Percentiles rank a stretch among this genome's conserved stretches.
These are phyloP conservation scores for Fibroporia radiculosa DNA, from an alignment of 768 basidiomycete species.

Conservation along the genomic window DNA sequence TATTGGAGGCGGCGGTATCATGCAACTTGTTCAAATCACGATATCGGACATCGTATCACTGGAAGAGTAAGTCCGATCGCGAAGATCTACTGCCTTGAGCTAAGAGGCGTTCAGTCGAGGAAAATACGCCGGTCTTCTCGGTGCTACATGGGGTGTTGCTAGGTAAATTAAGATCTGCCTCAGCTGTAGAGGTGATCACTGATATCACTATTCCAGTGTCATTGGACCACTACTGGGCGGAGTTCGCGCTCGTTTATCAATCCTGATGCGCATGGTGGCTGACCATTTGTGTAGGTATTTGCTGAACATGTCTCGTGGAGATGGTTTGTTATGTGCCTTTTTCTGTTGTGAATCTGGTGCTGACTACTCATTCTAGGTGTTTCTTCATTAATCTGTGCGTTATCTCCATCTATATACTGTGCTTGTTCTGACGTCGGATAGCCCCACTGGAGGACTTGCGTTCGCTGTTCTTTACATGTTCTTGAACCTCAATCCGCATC, in stretches of 20 bases:
- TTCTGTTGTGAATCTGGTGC: background rate
- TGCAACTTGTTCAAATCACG: conserved; percentile 71
- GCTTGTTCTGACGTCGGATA: conserved; percentile 19
- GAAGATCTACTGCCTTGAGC: too few relatives aligned
- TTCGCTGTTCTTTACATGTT: conserved; percentile 58
- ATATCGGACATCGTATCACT: conserved; percentile 80
- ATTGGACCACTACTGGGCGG: conserved; percentile 79
- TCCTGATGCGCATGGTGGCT: too few relatives aligned
- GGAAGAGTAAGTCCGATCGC: conserved; percentile 61
- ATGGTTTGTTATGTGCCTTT: conserved; percentile 38
- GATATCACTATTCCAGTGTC: conserved; percentile 30
- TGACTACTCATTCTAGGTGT: conserved; percentile 35
- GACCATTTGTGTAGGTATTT: conserved; percentile 44
- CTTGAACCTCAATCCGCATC: conserved; percentile 73
- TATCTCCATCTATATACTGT: background rate
- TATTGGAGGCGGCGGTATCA: conserved; percentile 74
- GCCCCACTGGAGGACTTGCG: conserved; percentile 68
- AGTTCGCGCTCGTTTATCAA: conserved; percentile 46
- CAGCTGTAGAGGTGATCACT: background rate
- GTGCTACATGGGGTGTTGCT: conserved; percentile 74
- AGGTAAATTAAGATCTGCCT: conserved; percentile 28
- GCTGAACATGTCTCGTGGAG: conserved; percentile 74
- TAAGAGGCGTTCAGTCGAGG: conserved; percentile 45
- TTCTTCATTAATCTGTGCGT: conserved; percentile 71
- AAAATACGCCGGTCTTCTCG: conserved; percentile 67